These are phyloP conservation scores for Neurospora terricola DNA, from an alignment of 495 filamentous ascomycete species.

Conservation along the genomic window DNA sequence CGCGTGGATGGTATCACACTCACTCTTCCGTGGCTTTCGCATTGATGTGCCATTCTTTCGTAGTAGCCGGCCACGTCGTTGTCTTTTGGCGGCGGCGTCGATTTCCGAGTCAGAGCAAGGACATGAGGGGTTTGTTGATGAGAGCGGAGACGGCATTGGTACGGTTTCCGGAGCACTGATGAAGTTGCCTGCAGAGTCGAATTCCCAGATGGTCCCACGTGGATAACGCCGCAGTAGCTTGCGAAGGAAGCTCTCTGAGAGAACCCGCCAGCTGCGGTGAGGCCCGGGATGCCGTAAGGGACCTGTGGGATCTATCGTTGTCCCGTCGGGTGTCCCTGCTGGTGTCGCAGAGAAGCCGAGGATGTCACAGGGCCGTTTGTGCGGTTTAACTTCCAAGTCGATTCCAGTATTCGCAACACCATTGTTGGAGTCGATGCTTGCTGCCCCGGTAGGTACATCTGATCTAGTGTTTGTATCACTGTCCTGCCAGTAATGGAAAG, in stretches of 20 bases:
- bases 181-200: slow-evolving; percentile 34
- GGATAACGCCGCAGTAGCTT: slow-evolving; percentile 48
- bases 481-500: not conserved
- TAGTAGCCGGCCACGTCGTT: not conserved
- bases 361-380: not conserved
- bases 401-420: not conserved
- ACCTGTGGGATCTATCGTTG: not conserved
- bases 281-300: not conserved
- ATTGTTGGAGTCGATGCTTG: not conserved
- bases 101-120: not conserved
- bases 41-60: not conserved
- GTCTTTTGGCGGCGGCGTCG: not conserved
- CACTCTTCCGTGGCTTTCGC: not conserved
- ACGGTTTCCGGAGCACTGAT: not conserved
- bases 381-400: not conserved
- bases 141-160: not conserved
- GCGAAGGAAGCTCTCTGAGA: slow-evolving; percentile 33
- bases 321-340: not conserved
- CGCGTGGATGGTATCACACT: slow-evolving; percentile 10
- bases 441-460: not conserved
- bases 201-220: slow-evolving; percentile 48
- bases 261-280: not conserved
- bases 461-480: not conserved
- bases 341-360: not conserved
- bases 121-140: not conserved